Conservation (phyloP, 2,329 filamentous ascomycete genomes). For the Neonectria neomacrospora region DNA sequence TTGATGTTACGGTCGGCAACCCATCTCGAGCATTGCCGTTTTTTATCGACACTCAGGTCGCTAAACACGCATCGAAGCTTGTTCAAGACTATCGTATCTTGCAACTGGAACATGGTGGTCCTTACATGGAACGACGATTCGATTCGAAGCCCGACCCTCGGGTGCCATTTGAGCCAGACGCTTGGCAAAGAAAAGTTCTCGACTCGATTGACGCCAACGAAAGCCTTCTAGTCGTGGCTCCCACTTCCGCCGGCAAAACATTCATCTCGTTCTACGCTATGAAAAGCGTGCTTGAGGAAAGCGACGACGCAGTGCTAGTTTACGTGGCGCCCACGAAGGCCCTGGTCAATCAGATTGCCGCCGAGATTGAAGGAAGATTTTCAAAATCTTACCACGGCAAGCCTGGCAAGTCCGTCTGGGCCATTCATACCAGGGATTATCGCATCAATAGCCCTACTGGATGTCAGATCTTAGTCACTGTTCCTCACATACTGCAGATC, state of each 20-base stretch:
- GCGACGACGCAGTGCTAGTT: constrained; percentile 76
- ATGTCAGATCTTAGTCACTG: constrained; percentile 81
- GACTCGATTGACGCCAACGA: constrained; percentile 77
- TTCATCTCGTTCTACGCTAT: constrained; percentile 89
- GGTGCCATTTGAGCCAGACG: constrained; percentile 77
- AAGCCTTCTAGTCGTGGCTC: constrained; percentile 80
- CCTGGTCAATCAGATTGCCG: constrained; percentile 84
- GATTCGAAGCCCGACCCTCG: constrained; percentile 74
- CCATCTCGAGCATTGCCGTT: constrained; percentile 27
- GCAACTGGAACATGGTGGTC: constrained; percentile 75
- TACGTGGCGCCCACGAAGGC: constrained; percentile 87
- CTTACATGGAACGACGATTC: constrained; percentile 80
- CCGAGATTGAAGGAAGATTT: constrained; percentile 80
- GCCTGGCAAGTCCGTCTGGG: constrained; percentile 77
- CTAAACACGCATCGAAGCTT: not conserved
- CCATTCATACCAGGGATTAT: constrained; percentile 80
- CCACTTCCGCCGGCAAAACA: constrained; percentile 83
- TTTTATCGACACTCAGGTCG: not conserved
- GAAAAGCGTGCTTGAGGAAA: constrained; percentile 76
- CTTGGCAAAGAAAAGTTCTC: constrained; percentile 79
- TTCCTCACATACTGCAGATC: constrained; percentile 82
- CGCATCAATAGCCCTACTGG: constrained; percentile 77
- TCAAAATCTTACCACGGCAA: constrained; percentile 71
- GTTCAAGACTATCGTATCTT: constrained; percentile 54
- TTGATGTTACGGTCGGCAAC: constrained; percentile 11